Conservation (phyloP, 306 rosid genomes). For the Dryas drummondii region DNA sequence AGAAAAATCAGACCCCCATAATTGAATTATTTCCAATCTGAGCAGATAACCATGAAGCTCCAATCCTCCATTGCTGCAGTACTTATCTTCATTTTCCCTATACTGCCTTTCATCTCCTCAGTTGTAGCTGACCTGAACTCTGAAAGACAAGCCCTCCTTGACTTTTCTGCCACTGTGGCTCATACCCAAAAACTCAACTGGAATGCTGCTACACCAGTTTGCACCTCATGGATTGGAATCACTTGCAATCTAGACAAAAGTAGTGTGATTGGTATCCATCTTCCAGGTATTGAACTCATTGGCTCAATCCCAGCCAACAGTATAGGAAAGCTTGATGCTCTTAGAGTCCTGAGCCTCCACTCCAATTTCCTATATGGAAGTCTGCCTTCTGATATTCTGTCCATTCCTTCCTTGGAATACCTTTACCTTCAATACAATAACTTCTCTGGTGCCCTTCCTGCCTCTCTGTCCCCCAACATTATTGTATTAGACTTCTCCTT, state of each 20-base stretch:
- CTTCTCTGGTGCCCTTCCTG: slow-evolving; percentile 67
- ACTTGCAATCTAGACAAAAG: slow-evolving; percentile 45
- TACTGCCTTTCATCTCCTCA: slow-evolving; percentile 20
- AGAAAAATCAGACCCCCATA: slow-evolving; percentile 30
- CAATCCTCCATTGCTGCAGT: slow-evolving; percentile 33
- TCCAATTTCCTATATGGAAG: slow-evolving; percentile 65
- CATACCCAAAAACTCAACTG: slow-evolving; percentile 72
- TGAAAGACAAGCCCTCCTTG: slow-evolving; percentile 61
- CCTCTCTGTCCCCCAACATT: slow-evolving; percentile 53
- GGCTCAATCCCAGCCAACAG: slow-evolving; percentile 62
- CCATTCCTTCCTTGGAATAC: slow-evolving; percentile 60
- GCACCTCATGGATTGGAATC: slow-evolving; percentile 73
- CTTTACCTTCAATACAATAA: slow-evolving; percentile 61
- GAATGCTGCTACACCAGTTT: slow-evolving; percentile 52
- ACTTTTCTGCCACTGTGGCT: slow-evolving; percentile 47
- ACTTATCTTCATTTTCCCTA: slow-evolving; percentile 33
- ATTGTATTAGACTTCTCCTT: slow-evolving; percentile 54
- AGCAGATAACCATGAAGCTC: slow-evolving; percentile 48
- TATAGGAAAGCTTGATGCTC: slow-evolving; percentile 62
- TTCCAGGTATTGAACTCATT: slow-evolving; percentile 63
- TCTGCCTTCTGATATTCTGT: slow-evolving; percentile 60
- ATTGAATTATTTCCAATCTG: slow-evolving; percentile 26
- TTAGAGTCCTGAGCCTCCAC: slow-evolving; percentile 63
- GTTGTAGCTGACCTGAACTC: slow-evolving; percentile 57
- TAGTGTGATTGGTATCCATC: slow-evolving; percentile 58